Evolutionary conservation across 495 filamentous ascomycete genomes (phyloP).

Genomic region (Recurvomyces mirabilis): DNA sequence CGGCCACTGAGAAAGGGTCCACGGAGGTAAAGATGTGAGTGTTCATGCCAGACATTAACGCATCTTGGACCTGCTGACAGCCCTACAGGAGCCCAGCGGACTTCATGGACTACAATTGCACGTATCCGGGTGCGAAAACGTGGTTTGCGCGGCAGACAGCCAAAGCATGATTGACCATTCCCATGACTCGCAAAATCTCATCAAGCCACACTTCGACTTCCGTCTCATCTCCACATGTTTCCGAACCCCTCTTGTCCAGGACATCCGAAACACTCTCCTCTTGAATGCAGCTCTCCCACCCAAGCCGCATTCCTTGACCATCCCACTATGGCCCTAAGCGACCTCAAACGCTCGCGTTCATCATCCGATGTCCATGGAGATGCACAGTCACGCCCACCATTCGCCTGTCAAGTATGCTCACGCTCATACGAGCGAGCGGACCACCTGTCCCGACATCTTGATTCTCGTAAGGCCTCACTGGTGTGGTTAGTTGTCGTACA

Average conservation of each 20-base stretch:
- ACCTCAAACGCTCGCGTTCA: no score
- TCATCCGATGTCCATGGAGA: no score
- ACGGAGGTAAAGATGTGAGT: slow-evolving; percentile 28
- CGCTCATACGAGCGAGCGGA: slow-evolving; percentile 18
- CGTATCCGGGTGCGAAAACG: slow-evolving; percentile 30
- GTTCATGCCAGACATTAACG: background rate
- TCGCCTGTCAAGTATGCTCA: slow-evolving; percentile 14
- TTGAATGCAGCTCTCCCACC: background rate
- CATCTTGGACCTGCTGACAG: background rate
- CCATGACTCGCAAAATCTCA: background rate
- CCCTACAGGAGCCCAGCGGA: slow-evolving; percentile 25
- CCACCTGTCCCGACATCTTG: slow-evolving; percentile 20
- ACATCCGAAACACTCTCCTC: no score
- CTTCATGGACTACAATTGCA: slow-evolving; percentile 38
- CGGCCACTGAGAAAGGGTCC: slow-evolving; percentile 25
- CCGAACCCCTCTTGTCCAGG: no score
- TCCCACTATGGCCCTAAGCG: no score
- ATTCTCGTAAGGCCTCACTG: slow-evolving; percentile 4
- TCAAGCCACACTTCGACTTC: background rate
- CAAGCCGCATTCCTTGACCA: no score
- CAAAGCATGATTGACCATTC: background rate
- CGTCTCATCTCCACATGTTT: background rate
- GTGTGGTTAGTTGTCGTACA: background rate
- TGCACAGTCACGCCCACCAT: no score
- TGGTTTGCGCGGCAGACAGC: slow-evolving; percentile 13